Evolutionary conservation across 225 moss, liverwort and hornwort genomes (phyloP).

Genomic region (Marchantia paleacea): DNA sequence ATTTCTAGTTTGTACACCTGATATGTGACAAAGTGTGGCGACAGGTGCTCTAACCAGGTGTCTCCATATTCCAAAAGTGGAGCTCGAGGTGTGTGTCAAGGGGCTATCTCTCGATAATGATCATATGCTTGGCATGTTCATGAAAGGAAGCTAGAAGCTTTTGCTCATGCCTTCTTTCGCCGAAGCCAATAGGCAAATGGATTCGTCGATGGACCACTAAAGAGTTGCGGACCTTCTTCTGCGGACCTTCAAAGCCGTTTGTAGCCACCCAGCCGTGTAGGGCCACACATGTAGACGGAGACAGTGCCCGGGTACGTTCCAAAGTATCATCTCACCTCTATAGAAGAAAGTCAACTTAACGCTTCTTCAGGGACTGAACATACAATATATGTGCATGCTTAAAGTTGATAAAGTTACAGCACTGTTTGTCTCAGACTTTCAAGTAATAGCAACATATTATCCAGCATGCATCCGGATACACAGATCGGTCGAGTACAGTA

Average conservation of each 20-base stretch:
- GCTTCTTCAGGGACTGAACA: neutral
- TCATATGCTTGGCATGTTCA: conserved; percentile 2
- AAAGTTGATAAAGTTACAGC: neutral
- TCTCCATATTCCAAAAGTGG: neutral
- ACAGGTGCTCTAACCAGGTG: neutral
- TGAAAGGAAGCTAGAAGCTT: neutral
- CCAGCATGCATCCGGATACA: neutral
- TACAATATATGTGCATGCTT: conserved; percentile 1
- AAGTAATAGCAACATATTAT: neutral
- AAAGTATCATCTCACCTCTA: neutral
- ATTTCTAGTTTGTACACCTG: too few relatives aligned
- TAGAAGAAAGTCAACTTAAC: neutral
- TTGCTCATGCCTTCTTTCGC: neutral
- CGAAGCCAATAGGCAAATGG: neutral
- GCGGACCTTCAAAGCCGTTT: neutral
- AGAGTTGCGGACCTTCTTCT: neutral
- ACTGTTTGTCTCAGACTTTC: neutral
- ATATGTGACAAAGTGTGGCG: neutral
- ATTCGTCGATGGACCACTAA: neutral
- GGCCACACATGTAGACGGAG: neutral
- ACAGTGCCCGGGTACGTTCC: neutral
- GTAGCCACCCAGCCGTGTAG: neutral
- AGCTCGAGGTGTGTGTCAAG: neutral
- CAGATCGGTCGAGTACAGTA: neutral
- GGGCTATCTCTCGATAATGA: neutral